Evolutionary conservation across 192 early-diverging fungal species (phyloP), one percentile per base, ranked within the genome.

Genomic region (Entomortierella parvispora): DNA sequence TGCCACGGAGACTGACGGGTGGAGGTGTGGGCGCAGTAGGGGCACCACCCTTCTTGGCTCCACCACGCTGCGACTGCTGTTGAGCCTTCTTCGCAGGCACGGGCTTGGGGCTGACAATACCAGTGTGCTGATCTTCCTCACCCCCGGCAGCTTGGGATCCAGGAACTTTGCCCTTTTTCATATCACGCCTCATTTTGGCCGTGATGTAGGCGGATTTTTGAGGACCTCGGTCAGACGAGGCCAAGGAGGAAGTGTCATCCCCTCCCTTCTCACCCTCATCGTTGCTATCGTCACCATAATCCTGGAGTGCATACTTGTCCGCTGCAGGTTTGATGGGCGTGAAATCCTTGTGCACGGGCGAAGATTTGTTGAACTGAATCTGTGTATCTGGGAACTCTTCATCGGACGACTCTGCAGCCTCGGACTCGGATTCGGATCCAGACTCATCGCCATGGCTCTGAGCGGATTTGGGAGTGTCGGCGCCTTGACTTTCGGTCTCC

Each of bases 101-200:
- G 71, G 76, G 50, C 66, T 79, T 40, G 47, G 81, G 59, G 64
- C 56, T 26, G 56, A 71, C 44, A 57, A 51, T 45, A 20, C 34
- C 6, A 10, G 25, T 53, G 4, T 12, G 31, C 3, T 37, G 32
- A 47, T 45, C 31, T 10, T 58, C 43, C 5, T 47, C 54, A 25
- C 58, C 48, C 26, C n/a, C n/a, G n/a, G n/a, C n/a, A n/a, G n/a
- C n/a, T n/a, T 62, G 45, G 34, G 69, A 58, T n/a, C 69, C 65
- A 34, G 71, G 62, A 9, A 54, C 23, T 28, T 68, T 80, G 28
- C 83, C 80, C 70, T 94, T 97, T 68, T 92, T 92, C 82, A 91
- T 68, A 32, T 92, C 81, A 25, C 94, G 89, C 7, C 95, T 88
- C 84, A 96, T 91, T 82, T 94, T 97, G 15, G 94, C 95, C 6